These are phyloP conservation scores for Colletotrichum spaethianum DNA, from an alignment of 2,329 filamentous ascomycete genomes.

Conservation along the genomic window DNA sequence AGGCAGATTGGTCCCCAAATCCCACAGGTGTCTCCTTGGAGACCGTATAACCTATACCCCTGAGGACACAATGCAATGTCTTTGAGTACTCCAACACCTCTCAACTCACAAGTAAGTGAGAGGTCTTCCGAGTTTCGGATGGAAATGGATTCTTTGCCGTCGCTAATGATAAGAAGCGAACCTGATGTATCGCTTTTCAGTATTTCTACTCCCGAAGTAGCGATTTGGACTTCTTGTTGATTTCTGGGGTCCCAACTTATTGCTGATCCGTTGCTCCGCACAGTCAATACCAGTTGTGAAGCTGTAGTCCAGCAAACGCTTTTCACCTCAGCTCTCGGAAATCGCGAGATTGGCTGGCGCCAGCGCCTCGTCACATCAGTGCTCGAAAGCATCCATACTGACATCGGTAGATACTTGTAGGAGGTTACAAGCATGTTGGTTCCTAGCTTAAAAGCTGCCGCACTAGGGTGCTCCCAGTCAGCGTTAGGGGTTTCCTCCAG, in stretches of 20 bases:
- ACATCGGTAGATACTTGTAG: neutral
- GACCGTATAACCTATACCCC: neutral
- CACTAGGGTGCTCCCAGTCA: neutral
- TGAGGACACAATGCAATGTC: neutral
- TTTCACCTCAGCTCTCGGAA: neutral
- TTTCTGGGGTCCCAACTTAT: neutral
- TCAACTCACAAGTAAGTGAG: neutral
- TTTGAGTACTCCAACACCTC: neutral
- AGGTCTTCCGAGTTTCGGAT: neutral
- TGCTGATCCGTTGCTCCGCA: neutral
- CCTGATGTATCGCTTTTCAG: neutral
- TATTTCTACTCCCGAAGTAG: neutral
- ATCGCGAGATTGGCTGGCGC: neutral
- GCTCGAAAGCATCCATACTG: neutral
- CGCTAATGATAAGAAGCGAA: neutral
- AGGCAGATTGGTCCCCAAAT: conserved; percentile 2
- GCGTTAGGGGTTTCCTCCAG: neutral
- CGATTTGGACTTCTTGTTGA: neutral
- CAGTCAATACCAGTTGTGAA: neutral
- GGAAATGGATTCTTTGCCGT: neutral
- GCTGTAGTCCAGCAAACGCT: neutral
- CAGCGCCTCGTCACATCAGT: neutral
- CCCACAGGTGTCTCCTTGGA: neutral
- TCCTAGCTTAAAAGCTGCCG: neutral
- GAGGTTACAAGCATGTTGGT: neutral